phyloP scores from a whole-genome alignment of 2,329 filamentous ascomycete genomes.

The Diaporthe vaccinii region DNA sequence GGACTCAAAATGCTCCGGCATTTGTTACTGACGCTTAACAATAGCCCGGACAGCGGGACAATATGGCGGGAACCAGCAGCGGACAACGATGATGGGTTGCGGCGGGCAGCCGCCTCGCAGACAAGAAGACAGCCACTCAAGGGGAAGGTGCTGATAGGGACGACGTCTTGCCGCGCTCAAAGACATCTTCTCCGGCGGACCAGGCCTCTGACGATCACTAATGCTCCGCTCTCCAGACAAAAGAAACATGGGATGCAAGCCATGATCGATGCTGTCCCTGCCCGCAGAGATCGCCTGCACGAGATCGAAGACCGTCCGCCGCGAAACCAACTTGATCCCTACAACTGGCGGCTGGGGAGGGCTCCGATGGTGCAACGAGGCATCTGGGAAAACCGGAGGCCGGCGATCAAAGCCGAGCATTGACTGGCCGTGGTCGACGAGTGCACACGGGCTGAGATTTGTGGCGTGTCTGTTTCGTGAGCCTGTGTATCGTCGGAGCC shows the following conservation, averaged over 20 bases:
- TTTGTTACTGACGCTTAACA: neutral
- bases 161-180: neutral
- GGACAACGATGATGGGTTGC: neutral
- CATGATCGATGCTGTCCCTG: neutral
- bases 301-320: slow-evolving; percentile 1
- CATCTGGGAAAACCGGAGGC: neutral
- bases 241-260: neutral
- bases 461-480: slow-evolving; percentile 4
- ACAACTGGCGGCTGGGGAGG: neutral
- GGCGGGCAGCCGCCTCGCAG: neutral
- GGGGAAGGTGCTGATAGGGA: neutral
- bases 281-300: neutral
- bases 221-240: neutral
- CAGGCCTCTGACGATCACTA: neutral
- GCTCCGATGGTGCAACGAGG: slow-evolving; percentile 2
- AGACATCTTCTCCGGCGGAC: neutral
- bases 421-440: neutral
- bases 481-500: slow-evolving; percentile 18
- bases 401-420: neutral
- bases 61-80: neutral
- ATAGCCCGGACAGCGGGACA: neutral
- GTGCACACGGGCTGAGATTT: neutral
- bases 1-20: neutral
- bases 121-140: neutral
- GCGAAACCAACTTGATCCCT: neutral